A percentile compares a stretch with the other conserved stretches of the same genome.
Evolutionary conservation across 1,284 basidiomycete genomes (phyloP).

Genomic region (Phellopilus nigrolimitatus): DNA sequence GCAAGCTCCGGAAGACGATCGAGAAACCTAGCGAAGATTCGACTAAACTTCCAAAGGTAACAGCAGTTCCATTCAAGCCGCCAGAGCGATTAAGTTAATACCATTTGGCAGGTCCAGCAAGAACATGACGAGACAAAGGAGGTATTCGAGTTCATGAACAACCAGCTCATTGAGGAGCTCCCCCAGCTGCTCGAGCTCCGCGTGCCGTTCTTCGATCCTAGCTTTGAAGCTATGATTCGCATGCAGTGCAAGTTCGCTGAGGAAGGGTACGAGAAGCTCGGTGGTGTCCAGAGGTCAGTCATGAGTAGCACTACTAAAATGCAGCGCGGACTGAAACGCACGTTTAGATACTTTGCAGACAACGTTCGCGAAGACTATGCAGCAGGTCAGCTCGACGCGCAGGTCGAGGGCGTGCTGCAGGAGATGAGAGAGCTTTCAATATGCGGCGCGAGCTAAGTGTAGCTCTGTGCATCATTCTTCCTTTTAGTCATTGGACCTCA

Average conservation of each 20-base stretch:
- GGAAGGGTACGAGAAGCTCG: conserved; percentile 97
- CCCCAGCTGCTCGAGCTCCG: conserved; percentile 92
- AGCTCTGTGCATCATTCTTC: background rate
- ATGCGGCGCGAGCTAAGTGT: conserved; percentile 52
- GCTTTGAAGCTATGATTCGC: conserved; percentile 98
- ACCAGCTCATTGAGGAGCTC: conserved; percentile 87
- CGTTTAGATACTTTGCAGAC: conserved; percentile 78
- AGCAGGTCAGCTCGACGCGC: conserved; percentile 90
- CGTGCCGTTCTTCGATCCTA: conserved; percentile 96
- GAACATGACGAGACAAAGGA: conserved; percentile 93
- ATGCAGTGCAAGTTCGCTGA: conserved; percentile 97
- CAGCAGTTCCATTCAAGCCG: too few relatives aligned
- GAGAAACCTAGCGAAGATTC: conserved; percentile 95
- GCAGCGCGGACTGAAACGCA: background rate
- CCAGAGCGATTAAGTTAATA: too few relatives aligned
- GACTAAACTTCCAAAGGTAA: conserved; percentile 82
- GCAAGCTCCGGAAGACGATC: conserved; percentile 82
- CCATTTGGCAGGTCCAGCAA: conserved; percentile 87
- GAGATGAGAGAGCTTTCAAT: conserved; percentile 97
- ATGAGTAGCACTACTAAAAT: background rate
- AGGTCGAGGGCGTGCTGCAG: conserved; percentile 90
- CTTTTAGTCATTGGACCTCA: background rate
- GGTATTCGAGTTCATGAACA: conserved; percentile 90
- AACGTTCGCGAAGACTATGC: conserved; percentile 95
- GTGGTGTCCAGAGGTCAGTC: conserved; percentile 83